Evolutionary conservation across 2,329 filamentous ascomycete species (phyloP).

Genomic region (Pseudopyricularia cyperi): DNA sequence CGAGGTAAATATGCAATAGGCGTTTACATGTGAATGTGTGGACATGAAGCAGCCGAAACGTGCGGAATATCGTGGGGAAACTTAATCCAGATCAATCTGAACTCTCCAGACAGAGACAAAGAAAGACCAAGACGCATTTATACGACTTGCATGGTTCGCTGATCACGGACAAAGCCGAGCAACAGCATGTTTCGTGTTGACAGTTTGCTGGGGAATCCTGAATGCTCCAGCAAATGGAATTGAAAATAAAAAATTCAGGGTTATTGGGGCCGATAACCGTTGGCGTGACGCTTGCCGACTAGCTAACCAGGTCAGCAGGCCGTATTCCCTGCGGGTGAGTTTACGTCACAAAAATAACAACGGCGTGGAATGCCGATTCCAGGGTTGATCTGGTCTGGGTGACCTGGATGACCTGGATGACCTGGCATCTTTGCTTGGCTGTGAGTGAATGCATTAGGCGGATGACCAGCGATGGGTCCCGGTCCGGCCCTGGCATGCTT

Average conservation of each 20-base stretch:
- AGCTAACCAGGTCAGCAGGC: constrained; percentile 1
- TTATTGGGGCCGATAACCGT: neutral
- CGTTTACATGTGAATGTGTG: neutral
- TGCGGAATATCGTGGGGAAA: neutral
- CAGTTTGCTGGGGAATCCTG: neutral
- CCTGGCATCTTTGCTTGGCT: too few relatives aligned
- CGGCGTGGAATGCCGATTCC: too few relatives aligned
- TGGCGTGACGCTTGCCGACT: neutral
- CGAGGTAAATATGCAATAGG: too few relatives aligned
- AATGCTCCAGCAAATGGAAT: neutral
- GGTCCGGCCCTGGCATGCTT: neutral
- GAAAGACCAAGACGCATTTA: neutral
- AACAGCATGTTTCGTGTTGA: neutral
- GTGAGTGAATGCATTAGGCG: neutral
- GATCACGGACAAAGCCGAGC: neutral
- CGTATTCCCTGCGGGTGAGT: neutral
- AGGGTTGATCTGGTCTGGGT: too few relatives aligned
- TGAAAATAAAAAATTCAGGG: neutral
- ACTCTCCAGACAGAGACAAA: neutral
- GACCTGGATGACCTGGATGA: neutral
- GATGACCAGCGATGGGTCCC: neutral
- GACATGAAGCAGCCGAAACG: neutral
- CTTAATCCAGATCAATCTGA: neutral
- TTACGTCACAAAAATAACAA: neutral
- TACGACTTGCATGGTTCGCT: neutral